phyloP scores from a whole-genome alignment of 495 filamentous ascomycete species.

The Trichoderma erinaceum region DNA sequence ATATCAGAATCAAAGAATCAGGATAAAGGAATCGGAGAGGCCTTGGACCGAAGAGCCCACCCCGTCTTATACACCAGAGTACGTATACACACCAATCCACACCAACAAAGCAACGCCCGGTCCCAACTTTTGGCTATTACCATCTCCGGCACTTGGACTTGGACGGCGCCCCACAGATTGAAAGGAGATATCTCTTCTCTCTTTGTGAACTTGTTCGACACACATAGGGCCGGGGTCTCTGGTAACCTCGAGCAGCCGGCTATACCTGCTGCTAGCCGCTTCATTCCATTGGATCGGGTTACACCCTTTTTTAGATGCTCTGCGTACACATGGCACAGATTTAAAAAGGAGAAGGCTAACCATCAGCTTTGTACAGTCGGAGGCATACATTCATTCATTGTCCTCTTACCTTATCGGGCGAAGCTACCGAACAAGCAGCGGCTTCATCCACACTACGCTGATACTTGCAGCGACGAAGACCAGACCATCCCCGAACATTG shows the following conservation, averaged over 20 bases:
- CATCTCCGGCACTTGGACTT: slow-evolving; percentile 5
- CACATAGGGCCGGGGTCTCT: not conserved
- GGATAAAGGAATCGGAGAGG: not conserved
- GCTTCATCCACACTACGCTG: slow-evolving; percentile 1
- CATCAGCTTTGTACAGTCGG: slow-evolving; percentile 1
- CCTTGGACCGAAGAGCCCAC: not conserved
- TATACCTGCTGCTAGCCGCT: not conserved
- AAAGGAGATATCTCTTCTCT: slow-evolving; percentile 1
- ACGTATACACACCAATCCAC: not conserved
- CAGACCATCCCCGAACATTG: not conserved
- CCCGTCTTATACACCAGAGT: not conserved
- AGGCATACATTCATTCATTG: not conserved
- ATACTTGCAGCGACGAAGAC: not conserved
- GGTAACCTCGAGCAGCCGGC: not conserved
- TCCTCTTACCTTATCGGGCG: not conserved
- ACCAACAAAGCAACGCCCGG: not conserved
- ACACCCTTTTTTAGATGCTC: not conserved
- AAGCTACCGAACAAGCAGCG: not conserved
- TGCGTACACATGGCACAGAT: not conserved
- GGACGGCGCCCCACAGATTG: not conserved
- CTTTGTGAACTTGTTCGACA: not conserved
- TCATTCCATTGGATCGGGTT: slow-evolving; percentile 1
- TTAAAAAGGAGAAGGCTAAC: not conserved
- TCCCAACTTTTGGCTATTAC: not conserved
- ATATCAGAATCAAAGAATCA: not conserved